phyloP scores from a whole-genome alignment of 345 rosid species.

The Eucalyptus paniculata region DNA sequence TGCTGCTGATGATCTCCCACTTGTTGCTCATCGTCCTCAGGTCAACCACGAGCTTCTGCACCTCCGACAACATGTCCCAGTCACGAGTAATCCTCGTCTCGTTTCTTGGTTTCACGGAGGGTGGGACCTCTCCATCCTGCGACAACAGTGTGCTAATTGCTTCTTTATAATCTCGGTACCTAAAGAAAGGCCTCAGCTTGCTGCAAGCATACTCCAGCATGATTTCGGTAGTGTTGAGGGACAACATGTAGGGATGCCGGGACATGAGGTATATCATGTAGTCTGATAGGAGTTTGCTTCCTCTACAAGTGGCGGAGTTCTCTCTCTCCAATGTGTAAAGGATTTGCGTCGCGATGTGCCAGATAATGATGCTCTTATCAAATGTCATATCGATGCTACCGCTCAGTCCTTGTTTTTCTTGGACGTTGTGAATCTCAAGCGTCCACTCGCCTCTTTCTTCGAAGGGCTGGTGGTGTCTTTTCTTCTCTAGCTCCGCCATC shows the following conservation, averaged over 20 bases:
- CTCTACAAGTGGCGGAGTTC: neutral
- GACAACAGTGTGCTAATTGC: neutral
- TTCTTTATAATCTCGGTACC: neutral
- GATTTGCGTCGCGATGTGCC: neutral
- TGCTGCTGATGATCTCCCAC: neutral
- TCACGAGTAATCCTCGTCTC: neutral
- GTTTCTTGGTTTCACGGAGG: neutral
- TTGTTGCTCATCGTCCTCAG: neutral
- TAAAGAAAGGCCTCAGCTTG: neutral
- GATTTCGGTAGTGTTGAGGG: neutral
- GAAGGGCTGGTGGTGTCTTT: neutral
- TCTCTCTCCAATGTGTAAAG: neutral
- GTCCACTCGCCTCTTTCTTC: neutral
- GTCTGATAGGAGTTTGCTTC: neutral
- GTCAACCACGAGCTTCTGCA: neutral
- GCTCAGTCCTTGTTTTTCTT: neutral
- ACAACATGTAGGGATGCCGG: neutral
- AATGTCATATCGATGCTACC: neutral
- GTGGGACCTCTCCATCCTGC: neutral
- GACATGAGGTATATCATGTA: neutral
- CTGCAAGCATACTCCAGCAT: neutral
- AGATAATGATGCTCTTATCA: neutral
- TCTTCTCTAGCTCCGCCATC: neutral
- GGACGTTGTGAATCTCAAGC: neutral
- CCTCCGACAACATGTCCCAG: neutral